These are phyloP conservation scores for Lathyrus aphaca DNA, from an alignment of 306 rosid genomes.

Conservation along the genomic window DNA sequence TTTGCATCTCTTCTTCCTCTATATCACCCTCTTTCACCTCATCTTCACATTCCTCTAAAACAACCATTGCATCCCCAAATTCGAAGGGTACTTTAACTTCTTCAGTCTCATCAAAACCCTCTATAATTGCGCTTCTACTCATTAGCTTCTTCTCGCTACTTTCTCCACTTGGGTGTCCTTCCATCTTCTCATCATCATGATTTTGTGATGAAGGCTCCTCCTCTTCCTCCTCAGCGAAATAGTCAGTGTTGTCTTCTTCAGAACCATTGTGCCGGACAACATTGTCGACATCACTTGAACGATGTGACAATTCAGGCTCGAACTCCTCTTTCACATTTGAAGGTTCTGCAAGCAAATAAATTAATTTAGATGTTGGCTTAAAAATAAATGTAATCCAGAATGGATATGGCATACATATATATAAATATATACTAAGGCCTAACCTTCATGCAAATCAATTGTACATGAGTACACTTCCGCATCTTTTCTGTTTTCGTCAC, in stretches of 20 bases:
- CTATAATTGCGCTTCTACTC: slow-evolving; percentile 8
- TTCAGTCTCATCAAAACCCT: slow-evolving; percentile 29
- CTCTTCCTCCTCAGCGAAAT: too few relatives aligned
- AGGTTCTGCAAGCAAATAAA: slow-evolving; percentile 42
- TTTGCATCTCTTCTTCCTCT: slow-evolving; percentile 42
- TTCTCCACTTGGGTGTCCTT: too few relatives aligned
- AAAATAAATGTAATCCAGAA: neutral
- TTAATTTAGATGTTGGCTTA: slow-evolving; percentile 16
- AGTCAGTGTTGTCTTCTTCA: too few relatives aligned
- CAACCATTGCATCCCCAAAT: neutral
- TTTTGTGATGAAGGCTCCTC: too few relatives aligned
- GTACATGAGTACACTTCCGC: neutral
- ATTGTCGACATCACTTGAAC: too few relatives aligned
- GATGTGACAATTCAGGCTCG: too few relatives aligned
- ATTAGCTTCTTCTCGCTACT: slow-evolving; percentile 20
- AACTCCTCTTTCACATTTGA: slow-evolving; percentile 24
- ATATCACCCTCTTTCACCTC: slow-evolving; percentile 38
- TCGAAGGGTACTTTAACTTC: neutral
- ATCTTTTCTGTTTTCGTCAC: slow-evolving; percentile 28
- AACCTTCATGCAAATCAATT: slow-evolving; percentile 48
- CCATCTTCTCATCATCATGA: too few relatives aligned
- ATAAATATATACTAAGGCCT: slow-evolving; percentile 18
- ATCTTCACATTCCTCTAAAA: slow-evolving; percentile 40
- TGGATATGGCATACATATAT: neutral
- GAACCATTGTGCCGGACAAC: too few relatives aligned